A percentile compares a stretch with the other conserved stretches of the same genome.
These are phyloP conservation scores for Castanea crenata DNA, from an alignment of 306 rosid species.

Conservation along the genomic window DNA sequence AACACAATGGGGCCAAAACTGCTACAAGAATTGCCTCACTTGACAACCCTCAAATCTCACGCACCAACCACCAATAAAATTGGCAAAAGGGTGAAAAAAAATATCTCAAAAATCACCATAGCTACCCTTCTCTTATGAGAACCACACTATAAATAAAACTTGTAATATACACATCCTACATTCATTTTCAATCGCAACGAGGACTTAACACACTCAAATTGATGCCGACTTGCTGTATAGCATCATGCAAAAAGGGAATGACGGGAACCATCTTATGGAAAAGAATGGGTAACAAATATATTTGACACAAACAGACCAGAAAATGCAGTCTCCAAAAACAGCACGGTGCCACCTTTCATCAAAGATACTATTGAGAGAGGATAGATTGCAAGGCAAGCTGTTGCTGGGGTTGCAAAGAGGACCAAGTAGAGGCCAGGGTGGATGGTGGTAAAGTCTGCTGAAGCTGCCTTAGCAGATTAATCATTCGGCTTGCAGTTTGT, in stretches of 20 bases:
- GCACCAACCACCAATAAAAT: conserved; percentile 29
- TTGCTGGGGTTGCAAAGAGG: conserved; percentile 95
- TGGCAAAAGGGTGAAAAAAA: conserved; percentile 16
- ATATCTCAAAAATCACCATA: conserved; percentile 37
- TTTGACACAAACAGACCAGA: conserved; percentile 43
- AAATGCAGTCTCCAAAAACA: conserved; percentile 26
- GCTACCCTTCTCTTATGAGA: conserved; percentile 34
- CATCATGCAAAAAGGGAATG: conserved; percentile 63
- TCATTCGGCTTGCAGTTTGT: conserved; percentile 82
- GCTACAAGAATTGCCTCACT: conserved; percentile 33
- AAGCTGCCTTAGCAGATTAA: conserved; percentile 79
- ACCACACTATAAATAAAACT: conserved; percentile 46
- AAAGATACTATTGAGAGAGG: conserved; percentile 62
- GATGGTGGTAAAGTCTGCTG: conserved; percentile 91
- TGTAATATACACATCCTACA: conserved; percentile 71
- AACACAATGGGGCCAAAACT: conserved; percentile 29
- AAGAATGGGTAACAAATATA: conserved; percentile 65
- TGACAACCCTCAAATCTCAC: conserved; percentile 60
- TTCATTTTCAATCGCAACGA: conserved; percentile 47
- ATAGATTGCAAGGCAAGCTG: conserved; percentile 91
- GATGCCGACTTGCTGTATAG: conserved; percentile 47
- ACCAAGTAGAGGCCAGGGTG: conserved; percentile 94
- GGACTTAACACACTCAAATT: conserved; percentile 58
- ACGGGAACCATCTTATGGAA: conserved; percentile 66
- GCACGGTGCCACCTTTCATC: conserved; percentile 35